Evolutionary conservation across 2,329 filamentous ascomycete species (phyloP).

Genomic region (Didymella sp.): DNA sequence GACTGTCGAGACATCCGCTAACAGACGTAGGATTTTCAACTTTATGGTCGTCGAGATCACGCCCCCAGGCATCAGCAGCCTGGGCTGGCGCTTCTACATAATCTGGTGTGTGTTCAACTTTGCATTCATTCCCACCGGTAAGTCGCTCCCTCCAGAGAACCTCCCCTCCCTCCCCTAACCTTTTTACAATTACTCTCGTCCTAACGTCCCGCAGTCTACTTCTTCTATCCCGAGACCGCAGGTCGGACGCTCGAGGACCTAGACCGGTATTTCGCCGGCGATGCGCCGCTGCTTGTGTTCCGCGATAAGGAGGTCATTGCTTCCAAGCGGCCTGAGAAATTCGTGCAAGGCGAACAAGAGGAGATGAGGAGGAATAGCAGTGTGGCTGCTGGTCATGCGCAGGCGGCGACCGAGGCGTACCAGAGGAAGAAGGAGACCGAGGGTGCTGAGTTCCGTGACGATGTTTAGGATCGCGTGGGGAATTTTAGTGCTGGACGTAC

Average conservation of each 20-base stretch:
- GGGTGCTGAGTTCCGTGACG: constrained; percentile 8
- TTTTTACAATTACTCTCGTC: no score
- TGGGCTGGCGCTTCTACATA: constrained; percentile 55
- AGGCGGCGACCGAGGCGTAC: constrained; percentile 21
- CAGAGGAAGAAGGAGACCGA: constrained; percentile 1
- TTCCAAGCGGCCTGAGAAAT: constrained; percentile 55
- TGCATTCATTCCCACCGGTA: constrained; percentile 54
- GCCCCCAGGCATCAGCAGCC: constrained; percentile 52
- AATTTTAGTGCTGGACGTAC: no score
- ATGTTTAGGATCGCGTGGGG: no score
- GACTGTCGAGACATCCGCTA: neutral
- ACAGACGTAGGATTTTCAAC: constrained; percentile 12
- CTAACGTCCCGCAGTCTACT: constrained; percentile 35
- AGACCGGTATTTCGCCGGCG: constrained; percentile 36
- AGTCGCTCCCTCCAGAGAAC: neutral
- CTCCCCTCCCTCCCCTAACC: neutral
- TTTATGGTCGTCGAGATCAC: constrained; percentile 48
- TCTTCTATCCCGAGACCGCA: constrained; percentile 42
- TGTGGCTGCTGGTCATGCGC: constrained; percentile 25
- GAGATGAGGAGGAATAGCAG: constrained; percentile 34
- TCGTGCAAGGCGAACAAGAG: constrained; percentile 53
- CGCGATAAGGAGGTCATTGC: constrained; percentile 57
- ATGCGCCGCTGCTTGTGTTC: constrained; percentile 53
- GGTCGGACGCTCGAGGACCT: constrained; percentile 43
- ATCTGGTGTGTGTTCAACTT: constrained; percentile 57